Evolutionary conservation across 192 early-diverging fungal species (phyloP).

Genomic region (Rhizophagus clarus): DNA sequence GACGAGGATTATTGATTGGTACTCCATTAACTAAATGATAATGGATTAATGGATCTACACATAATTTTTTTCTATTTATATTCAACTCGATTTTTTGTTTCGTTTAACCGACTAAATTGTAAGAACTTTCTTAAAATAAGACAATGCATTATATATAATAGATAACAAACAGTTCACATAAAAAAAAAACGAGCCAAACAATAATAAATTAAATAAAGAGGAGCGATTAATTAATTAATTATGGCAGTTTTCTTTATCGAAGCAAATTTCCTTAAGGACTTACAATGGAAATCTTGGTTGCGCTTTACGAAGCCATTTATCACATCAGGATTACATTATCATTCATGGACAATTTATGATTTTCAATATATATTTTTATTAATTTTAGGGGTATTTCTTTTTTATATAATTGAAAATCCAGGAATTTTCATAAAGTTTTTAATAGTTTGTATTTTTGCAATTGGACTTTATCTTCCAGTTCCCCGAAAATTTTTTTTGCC

Average conservation of each 20-base stretch:
- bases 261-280: neutral
- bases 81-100: too few species aligned
- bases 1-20: too few species aligned
- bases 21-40: too few species aligned
- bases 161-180: neutral
- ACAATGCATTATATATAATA: neutral
- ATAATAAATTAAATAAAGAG: neutral
- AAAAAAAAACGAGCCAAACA: neutral
- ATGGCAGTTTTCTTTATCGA: constrained; percentile 1
- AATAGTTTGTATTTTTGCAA: constrained; percentile 35
- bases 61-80: too few species aligned
- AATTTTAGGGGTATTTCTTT: constrained; percentile 41
- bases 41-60: too few species aligned
- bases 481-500: constrained; percentile 54
- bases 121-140: neutral
- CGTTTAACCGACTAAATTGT: too few species aligned
- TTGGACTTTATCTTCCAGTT: constrained; percentile 43
- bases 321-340: constrained; percentile 27
- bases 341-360: constrained; percentile 45
- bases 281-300: neutral
- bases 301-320: neutral
- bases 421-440: constrained; percentile 37
- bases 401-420: constrained; percentile 46
- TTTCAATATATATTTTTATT: constrained; percentile 50
- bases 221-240: neutral